Conservation (phyloP, 2,329 filamentous ascomycete species). For the Didymella sp. region DNA sequence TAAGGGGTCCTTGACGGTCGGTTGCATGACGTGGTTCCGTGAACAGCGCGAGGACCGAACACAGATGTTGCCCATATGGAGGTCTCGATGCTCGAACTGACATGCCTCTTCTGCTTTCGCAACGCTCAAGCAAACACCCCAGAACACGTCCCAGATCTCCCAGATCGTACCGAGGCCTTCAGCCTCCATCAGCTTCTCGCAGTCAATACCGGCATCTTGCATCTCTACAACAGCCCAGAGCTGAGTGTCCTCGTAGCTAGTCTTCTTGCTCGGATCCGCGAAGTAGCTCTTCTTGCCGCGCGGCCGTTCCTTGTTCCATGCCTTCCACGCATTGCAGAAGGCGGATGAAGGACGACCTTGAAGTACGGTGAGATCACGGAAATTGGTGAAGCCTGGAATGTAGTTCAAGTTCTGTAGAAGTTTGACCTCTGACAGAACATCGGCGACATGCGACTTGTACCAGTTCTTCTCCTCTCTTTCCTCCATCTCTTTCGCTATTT, state of each 20-base stretch:
- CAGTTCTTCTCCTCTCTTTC: constrained; percentile 48
- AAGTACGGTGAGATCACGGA: constrained; percentile 65
- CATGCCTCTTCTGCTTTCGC: constrained; percentile 67
- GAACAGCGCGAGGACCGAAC: constrained; percentile 47
- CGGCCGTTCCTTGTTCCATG: constrained; percentile 53
- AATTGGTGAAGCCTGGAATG: constrained; percentile 69
- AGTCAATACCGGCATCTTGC: constrained; percentile 68
- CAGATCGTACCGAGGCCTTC: constrained; percentile 50
- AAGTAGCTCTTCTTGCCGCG: constrained; percentile 59
- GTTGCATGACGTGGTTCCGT: constrained; percentile 35
- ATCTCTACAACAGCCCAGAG: constrained; percentile 71
- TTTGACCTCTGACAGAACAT: constrained; percentile 56
- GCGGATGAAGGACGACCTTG: constrained; percentile 61
- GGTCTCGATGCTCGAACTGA: constrained; percentile 70
- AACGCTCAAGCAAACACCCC: constrained; percentile 68
- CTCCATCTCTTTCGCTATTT: constrained; percentile 32
- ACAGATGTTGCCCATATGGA: constrained; percentile 72
- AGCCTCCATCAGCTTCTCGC: constrained; percentile 51
- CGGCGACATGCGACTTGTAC: constrained; percentile 54
- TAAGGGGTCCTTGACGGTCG: constrained; percentile 46
- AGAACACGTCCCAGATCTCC: constrained; percentile 69
- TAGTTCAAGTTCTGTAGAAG: constrained; percentile 65
- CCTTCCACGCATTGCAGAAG: constrained; percentile 57
- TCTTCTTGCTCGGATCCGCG: constrained; percentile 62
- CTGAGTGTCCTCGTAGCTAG: constrained; percentile 62